phyloP scores from a whole-genome alignment of 495 filamentous ascomycete genomes.

The Durotheca rogersii region DNA sequence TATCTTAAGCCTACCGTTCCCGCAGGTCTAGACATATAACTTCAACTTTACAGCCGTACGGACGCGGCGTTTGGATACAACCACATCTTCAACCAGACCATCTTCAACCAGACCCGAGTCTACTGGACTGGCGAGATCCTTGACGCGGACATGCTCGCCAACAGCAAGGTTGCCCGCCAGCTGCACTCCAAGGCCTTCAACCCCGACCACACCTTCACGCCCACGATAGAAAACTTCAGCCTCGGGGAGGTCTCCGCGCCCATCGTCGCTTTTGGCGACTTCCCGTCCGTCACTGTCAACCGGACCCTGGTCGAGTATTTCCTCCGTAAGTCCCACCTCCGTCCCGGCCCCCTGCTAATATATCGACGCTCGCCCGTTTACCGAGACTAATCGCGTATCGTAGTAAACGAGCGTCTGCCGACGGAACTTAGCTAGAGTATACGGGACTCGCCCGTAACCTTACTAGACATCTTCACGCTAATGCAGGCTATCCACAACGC shows the following conservation, averaged over 20 bases:
- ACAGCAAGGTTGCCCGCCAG: slow-evolving; percentile 46
- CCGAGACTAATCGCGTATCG: slow-evolving; percentile 6
- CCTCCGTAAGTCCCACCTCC: slow-evolving; percentile 38
- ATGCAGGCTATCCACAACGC: slow-evolving; percentile 7
- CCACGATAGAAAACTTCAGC: slow-evolving; percentile 39
- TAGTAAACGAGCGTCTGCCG: slow-evolving; percentile 27
- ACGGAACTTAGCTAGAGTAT: slow-evolving; percentile 21
- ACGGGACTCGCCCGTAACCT: background rate
- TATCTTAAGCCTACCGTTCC: too few species aligned
- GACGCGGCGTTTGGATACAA: slow-evolving; percentile 49
- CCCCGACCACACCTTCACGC: slow-evolving; percentile 42
- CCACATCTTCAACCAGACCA: slow-evolving; percentile 46
- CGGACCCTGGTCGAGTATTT: slow-evolving; percentile 43
- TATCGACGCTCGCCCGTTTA: too few species aligned
- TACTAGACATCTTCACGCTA: slow-evolving; percentile 3
- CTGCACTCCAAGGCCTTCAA: slow-evolving; percentile 43
- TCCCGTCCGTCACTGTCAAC: slow-evolving; percentile 35
- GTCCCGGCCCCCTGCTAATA: too few species aligned
- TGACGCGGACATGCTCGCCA: slow-evolving; percentile 41
- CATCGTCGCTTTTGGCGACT: slow-evolving; percentile 49
- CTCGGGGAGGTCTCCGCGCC: slow-evolving; percentile 47
- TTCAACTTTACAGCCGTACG: slow-evolving; percentile 32
- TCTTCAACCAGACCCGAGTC: slow-evolving; percentile 42
- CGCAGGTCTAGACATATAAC: too few species aligned
- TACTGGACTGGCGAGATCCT: slow-evolving; percentile 42